These are phyloP conservation scores for Aspergillus sp. DNA, from an alignment of 2,329 filamentous ascomycete genomes.

Conservation along the genomic window DNA sequence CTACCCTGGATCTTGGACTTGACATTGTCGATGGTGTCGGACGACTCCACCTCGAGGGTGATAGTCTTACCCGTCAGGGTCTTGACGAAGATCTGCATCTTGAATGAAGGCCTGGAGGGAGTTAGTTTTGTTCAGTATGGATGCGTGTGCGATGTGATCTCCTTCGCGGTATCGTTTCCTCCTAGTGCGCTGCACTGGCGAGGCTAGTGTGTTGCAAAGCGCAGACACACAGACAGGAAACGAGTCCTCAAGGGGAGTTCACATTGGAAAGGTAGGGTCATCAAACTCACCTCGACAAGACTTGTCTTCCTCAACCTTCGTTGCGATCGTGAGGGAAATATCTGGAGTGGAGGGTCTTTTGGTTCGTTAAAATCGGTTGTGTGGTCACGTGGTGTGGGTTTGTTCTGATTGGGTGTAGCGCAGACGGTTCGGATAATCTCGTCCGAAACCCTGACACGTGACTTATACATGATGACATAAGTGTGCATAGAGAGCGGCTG, in stretches of 20 bases:
- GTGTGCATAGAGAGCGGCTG: no score
- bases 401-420: constrained; percentile 13
- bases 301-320: constrained; percentile 62
- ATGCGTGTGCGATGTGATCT: neutral
- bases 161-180: neutral
- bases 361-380: constrained; percentile 40
- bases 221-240: no score
- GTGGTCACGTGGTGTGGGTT: constrained; percentile 33
- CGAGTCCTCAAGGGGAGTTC: neutral
- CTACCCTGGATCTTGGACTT: constrained; percentile 88
- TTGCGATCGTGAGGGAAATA: constrained; percentile 27
- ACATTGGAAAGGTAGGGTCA: constrained; percentile 2
- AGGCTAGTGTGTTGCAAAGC: no score
- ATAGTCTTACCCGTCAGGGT: constrained; percentile 98
- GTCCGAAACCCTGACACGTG: constrained; percentile 10
- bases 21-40: constrained; percentile 99
- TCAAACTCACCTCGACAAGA: constrained; percentile 55
- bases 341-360: constrained; percentile 24
- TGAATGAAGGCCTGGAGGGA: constrained; percentile 43
- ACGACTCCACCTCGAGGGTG: constrained; percentile 99
- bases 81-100: constrained; percentile 58
- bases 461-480: neutral
- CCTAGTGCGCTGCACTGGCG: no score
- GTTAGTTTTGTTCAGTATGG: constrained; percentile 15
- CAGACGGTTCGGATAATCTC: constrained; percentile 7